Conservation (phyloP, 345 rosid genomes). For the Citrus trifoliata region DNA sequence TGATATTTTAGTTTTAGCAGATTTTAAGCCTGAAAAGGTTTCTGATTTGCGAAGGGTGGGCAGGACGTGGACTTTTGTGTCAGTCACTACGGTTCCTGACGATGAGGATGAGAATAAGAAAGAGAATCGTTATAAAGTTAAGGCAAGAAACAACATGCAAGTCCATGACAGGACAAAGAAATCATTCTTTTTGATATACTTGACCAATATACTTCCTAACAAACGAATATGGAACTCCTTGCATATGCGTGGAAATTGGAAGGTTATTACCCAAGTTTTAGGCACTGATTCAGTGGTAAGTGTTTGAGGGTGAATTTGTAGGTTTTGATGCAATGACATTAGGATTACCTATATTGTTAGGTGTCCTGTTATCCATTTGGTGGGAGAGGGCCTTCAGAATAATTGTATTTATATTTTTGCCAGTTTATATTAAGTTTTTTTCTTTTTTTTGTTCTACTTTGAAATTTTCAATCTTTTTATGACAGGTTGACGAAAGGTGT, state of each 20-base stretch:
- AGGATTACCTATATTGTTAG: neutral
- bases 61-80: constrained; percentile 29
- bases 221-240: constrained; percentile 9
- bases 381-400: no score
- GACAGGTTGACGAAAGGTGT: neutral
- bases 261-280: constrained; percentile 12
- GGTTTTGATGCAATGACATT: neutral
- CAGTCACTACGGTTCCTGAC: neutral
- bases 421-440: no score
- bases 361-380: no score
- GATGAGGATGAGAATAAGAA: neutral
- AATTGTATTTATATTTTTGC: no score
- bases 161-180: neutral
- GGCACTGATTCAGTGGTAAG: constrained; percentile 8
- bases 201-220: constrained; percentile 31
- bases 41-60: constrained; percentile 34
- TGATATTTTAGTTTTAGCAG: constrained; percentile 35
- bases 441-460: no score
- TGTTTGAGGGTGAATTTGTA: neutral
- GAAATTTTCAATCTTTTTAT: neutral
- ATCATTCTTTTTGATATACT: constrained; percentile 1
- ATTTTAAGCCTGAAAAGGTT: constrained; percentile 29
- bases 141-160: neutral
- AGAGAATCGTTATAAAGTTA: neutral
- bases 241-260: neutral